Evolutionary conservation across 352 stramenopile species (phyloP).

Genomic region (Blastocystis sp.): DNA sequence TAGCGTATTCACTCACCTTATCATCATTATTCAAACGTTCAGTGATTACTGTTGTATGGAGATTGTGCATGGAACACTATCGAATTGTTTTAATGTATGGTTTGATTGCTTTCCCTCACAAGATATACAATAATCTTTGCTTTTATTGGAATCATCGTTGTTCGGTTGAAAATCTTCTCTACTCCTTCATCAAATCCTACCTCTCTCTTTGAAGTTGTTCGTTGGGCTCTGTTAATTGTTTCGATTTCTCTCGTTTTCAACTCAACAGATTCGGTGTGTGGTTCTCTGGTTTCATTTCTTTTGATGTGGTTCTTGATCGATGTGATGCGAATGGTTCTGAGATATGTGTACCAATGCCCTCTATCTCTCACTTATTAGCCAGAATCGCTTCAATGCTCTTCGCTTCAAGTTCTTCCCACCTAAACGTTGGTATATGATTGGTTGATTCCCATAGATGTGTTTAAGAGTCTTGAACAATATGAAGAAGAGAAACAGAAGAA

Average conservation of each 20-base stretch:
- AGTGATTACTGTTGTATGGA: neutral
- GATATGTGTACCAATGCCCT: neutral
- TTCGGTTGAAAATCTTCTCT: constrained; percentile 38
- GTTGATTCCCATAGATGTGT: neutral
- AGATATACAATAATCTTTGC: constrained; percentile 38
- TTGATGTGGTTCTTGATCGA: neutral
- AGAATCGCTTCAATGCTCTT: neutral
- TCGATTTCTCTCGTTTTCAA: constrained; percentile 5
- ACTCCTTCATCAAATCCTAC: neutral
- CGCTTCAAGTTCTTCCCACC: constrained; percentile 14
- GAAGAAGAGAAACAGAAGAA: constrained; percentile 9
- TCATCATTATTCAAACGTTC: neutral
- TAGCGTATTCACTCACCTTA: neutral
- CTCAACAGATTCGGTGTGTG: neutral
- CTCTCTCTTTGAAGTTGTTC: constrained; percentile 40
- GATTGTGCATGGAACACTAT: constrained; percentile 36
- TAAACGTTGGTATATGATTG: neutral
- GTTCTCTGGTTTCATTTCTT: constrained; percentile 1
- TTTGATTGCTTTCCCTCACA: neutral
- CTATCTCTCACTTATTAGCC: neutral
- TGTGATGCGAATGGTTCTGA: neutral
- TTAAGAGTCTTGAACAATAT: constrained; percentile 9
- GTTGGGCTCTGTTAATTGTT: neutral
- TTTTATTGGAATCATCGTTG: constrained; percentile 30
- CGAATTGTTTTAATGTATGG: neutral